Evolutionary conservation across 2,329 filamentous ascomycete species (phyloP).

Genomic region (Tolypocladium ovalisporum): DNA sequence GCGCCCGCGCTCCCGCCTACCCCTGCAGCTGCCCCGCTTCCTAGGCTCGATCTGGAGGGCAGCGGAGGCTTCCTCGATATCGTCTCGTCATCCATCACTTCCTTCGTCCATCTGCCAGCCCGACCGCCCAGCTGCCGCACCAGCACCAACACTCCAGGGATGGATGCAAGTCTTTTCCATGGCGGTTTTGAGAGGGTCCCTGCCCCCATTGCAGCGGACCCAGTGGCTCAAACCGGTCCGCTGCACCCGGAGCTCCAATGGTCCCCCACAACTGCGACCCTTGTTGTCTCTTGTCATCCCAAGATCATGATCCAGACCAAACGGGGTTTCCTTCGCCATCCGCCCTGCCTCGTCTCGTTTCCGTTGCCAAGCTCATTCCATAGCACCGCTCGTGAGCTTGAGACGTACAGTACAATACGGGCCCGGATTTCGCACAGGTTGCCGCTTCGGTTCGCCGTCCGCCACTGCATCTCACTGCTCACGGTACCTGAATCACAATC

Average conservation of each 20-base stretch:
- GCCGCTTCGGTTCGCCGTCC: background rate
- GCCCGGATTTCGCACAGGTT: background rate
- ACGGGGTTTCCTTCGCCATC: background rate
- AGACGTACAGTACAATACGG: background rate
- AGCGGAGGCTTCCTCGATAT: conserved; percentile 11
- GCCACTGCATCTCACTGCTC: background rate
- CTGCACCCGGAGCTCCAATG: background rate
- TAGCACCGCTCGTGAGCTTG: background rate
- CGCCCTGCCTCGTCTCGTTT: background rate
- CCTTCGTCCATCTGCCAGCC: background rate
- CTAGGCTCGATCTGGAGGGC: conserved; percentile 13
- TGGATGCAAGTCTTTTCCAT: background rate
- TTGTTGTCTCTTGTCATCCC: background rate
- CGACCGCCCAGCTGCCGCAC: too few relatives aligned
- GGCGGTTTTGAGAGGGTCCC: background rate
- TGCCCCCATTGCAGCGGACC: background rate
- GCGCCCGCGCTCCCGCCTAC: background rate
- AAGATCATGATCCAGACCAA: background rate
- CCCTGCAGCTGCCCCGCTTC: background rate
- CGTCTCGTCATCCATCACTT: conserved; percentile 4
- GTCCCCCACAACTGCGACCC: background rate
- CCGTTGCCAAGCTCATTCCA: too few relatives aligned
- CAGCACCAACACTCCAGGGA: background rate
- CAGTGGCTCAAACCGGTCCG: background rate
- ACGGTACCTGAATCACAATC: background rate